Conservation (phyloP, 257 asterid genomes). For the Fraxinus cuspidata region DNA sequence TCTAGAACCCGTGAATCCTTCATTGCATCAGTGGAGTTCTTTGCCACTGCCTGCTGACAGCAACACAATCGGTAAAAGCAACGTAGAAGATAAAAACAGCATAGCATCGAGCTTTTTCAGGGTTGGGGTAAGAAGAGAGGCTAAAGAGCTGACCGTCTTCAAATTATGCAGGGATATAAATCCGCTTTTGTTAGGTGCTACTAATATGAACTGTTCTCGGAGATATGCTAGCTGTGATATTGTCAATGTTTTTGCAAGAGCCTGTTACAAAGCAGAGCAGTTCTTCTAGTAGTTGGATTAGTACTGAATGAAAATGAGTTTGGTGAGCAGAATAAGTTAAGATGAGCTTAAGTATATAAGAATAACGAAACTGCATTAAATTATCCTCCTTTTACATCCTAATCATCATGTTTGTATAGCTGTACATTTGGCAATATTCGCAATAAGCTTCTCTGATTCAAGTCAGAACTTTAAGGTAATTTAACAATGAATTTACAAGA, state of each 20-base stretch:
- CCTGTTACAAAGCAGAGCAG: slow-evolving; percentile 43
- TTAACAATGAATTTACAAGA: neutral
- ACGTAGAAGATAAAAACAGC: neutral
- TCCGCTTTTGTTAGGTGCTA: slow-evolving; percentile 86
- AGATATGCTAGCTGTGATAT: slow-evolving; percentile 77
- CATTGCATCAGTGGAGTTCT: slow-evolving; percentile 81
- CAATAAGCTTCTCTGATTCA: neutral
- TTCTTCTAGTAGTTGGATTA: neutral
- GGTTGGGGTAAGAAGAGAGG: slow-evolving; percentile 11
- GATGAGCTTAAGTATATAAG: neutral
- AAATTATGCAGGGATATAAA: slow-evolving; percentile 66
- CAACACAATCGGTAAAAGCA: neutral
- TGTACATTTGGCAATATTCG: neutral
- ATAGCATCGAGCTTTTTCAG: neutral
- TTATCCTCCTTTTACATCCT: no score
- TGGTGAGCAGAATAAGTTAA: neutral
- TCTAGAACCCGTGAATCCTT: slow-evolving; percentile 25
- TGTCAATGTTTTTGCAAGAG: slow-evolving; percentile 85
- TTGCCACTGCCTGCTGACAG: slow-evolving; percentile 59
- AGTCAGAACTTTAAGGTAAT: neutral
- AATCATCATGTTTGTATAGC: neutral
- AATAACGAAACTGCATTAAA: no score
- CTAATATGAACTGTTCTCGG: slow-evolving; percentile 76
- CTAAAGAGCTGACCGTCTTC: slow-evolving; percentile 50
- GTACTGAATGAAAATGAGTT: neutral